Evolutionary conservation across 306 rosid species (phyloP).

Genomic region (Malus asiatica): DNA sequence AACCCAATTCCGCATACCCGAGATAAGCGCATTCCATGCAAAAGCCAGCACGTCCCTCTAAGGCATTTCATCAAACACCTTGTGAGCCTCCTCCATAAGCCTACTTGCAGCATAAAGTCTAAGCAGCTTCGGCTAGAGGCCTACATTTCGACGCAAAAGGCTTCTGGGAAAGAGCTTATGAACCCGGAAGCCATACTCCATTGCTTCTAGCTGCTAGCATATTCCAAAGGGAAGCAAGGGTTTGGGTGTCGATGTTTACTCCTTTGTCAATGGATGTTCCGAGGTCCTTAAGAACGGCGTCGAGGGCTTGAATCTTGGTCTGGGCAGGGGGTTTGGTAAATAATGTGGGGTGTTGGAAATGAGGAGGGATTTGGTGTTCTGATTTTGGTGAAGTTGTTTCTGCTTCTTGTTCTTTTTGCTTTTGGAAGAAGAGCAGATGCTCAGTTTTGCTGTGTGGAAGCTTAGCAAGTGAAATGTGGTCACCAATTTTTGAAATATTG

Average conservation of each 20-base stretch:
- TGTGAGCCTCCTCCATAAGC: slow-evolving; percentile 48
- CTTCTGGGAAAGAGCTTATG: slow-evolving; percentile 56
- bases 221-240: slow-evolving; percentile 74
- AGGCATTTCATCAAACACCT: slow-evolving; percentile 78
- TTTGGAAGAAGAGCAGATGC: slow-evolving; percentile 23
- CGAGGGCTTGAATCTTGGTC: slow-evolving; percentile 68
- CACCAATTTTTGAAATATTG: slow-evolving; percentile 24
- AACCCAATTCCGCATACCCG: slow-evolving; percentile 59
- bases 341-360: slow-evolving; percentile 51
- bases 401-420: slow-evolving; percentile 24
- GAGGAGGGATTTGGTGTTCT: slow-evolving; percentile 31
- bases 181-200: slow-evolving; percentile 44
- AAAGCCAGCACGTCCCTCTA: slow-evolving; percentile 43
- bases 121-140: slow-evolving; percentile 60
- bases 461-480: slow-evolving; percentile 11
- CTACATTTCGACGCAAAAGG: slow-evolving; percentile 48
- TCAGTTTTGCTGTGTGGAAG: slow-evolving; percentile 3
- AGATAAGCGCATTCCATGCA: slow-evolving; percentile 80
- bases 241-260: slow-evolving; percentile 41
- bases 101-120: slow-evolving; percentile 60
- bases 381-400: slow-evolving; percentile 26
- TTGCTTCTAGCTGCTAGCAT: slow-evolving; percentile 47
- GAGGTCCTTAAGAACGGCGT: slow-evolving; percentile 50
- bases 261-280: slow-evolving; percentile 54
- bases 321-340: slow-evolving; percentile 42